Conservation (phyloP, 2,329 filamentous ascomycete genomes). For the Cercospora citrullina region DNA sequence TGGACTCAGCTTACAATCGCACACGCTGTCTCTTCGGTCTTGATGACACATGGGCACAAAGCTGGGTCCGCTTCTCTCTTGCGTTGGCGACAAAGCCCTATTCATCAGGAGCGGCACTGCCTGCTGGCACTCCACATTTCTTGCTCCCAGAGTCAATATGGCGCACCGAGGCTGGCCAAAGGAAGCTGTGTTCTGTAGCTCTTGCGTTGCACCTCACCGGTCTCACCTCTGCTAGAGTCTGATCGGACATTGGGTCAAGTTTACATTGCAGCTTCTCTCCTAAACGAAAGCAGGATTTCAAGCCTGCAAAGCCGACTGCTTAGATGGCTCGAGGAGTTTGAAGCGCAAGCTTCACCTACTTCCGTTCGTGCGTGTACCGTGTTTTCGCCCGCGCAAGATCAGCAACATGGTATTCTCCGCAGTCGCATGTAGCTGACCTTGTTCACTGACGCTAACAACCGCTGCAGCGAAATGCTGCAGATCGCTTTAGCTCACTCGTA, state of each 20-base stretch:
- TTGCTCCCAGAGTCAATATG: background rate
- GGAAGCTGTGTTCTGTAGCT: background rate
- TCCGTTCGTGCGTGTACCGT: background rate
- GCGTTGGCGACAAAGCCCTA: background rate
- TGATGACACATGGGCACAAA: conserved; percentile 1
- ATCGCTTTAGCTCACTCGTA: background rate
- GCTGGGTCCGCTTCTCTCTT: background rate
- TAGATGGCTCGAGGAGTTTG: background rate
- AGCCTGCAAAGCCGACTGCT: background rate
- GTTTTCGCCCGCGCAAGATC: background rate
- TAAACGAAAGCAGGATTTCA: background rate
- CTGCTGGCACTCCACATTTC: background rate
- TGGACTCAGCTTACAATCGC: conserved; percentile 1
- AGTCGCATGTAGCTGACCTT: background rate
- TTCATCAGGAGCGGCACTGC: background rate
- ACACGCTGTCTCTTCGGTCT: background rate
- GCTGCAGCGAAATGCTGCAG: background rate
- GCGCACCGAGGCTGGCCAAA: background rate
- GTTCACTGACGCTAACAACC: background rate
- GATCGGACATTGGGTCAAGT: background rate
- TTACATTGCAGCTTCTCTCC: background rate
- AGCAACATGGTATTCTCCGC: conserved; percentile 1
- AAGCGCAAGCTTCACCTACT: background rate
- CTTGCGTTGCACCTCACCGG: background rate
- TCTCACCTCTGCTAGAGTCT: background rate